Conservation (phyloP, 2,329 filamentous ascomycete species). For the Hansfordia pulvinata region DNA sequence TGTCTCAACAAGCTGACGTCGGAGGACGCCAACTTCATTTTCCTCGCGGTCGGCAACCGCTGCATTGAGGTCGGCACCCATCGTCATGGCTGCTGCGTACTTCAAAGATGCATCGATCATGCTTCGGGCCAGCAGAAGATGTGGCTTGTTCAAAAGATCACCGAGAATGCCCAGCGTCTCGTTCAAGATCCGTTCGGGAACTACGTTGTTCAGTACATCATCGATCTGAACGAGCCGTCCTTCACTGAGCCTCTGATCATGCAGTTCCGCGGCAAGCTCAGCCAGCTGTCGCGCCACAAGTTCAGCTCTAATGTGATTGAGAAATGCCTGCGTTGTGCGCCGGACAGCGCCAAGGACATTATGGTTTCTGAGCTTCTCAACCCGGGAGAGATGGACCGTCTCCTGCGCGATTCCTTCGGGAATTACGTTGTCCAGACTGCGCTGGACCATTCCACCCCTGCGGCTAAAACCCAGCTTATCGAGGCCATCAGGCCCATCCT, state of each 20-base stretch:
- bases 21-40: constrained; percentile 86
- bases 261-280: constrained; percentile 64
- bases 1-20: constrained; percentile 88
- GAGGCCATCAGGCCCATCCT: constrained; percentile 78
- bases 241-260: constrained; percentile 84
- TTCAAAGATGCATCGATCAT: constrained; percentile 97
- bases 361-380: constrained; percentile 73
- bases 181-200: constrained; percentile 98
- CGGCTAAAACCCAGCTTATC: constrained; percentile 62
- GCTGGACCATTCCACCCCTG: constrained; percentile 66
- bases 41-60: constrained; percentile 77
- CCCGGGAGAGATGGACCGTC: constrained; percentile 68
- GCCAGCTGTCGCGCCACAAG: constrained; percentile 76
- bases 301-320: constrained; percentile 99
- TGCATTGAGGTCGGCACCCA: constrained; percentile 91
- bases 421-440: constrained; percentile 99
- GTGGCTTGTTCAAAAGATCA: constrained; percentile 77
- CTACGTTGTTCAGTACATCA: constrained; percentile 97
- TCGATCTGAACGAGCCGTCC: constrained; percentile 75
- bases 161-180: constrained; percentile 70
- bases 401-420: constrained; percentile 84
- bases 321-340: constrained; percentile 81
- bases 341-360: constrained; percentile 58
- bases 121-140: constrained; percentile 81
- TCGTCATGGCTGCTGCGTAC: constrained; percentile 92